Conservation (phyloP, 2,329 filamentous ascomycete genomes). For the Paracorniculantispora psalliotae region DNA sequence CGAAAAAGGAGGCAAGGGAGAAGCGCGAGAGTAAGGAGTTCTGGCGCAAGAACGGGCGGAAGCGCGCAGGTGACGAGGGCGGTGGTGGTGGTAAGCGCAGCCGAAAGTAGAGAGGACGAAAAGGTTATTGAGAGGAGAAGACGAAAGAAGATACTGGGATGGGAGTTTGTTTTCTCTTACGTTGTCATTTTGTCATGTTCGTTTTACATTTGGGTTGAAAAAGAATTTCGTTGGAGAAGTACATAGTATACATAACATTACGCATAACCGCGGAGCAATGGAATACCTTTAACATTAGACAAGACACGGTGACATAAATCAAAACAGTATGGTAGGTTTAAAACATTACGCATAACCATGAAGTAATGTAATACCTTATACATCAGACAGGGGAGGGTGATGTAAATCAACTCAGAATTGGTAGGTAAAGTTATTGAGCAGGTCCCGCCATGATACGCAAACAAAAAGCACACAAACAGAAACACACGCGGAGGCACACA, state of each 20-base stretch:
- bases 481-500: slow-evolving; percentile 1
- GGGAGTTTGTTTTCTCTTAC: not conserved
- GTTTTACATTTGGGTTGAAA: not conserved
- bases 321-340: slow-evolving; percentile 5
- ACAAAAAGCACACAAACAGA: slow-evolving; percentile 5
- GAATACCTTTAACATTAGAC: not conserved
- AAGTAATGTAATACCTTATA: not conserved
- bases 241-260: slow-evolving; percentile 8
- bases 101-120: slow-evolving; percentile 11
- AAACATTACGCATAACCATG: slow-evolving; percentile 5
- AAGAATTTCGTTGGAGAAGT: not conserved
- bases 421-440: slow-evolving; percentile 5
- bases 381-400: not conserved
- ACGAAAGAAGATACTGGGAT: not conserved
- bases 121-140: too few species aligned
- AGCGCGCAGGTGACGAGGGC: slow-evolving; percentile 43
- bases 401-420: slow-evolving; percentile 2
- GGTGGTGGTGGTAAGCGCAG: slow-evolving; percentile 31
- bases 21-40: slow-evolving; percentile 89
- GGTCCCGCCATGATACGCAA: not conserved
- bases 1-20: slow-evolving; percentile 82
- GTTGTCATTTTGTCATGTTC: not conserved
- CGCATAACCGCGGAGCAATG: slow-evolving; percentile 11
- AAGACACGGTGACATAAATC: not conserved
- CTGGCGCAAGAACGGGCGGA: slow-evolving; percentile 85